Percentiles rank a stretch among this genome's conserved stretches.
phyloP scores from a whole-genome alignment of 495 filamentous ascomycete genomes.

The Astrothelium macrocarpum region DNA sequence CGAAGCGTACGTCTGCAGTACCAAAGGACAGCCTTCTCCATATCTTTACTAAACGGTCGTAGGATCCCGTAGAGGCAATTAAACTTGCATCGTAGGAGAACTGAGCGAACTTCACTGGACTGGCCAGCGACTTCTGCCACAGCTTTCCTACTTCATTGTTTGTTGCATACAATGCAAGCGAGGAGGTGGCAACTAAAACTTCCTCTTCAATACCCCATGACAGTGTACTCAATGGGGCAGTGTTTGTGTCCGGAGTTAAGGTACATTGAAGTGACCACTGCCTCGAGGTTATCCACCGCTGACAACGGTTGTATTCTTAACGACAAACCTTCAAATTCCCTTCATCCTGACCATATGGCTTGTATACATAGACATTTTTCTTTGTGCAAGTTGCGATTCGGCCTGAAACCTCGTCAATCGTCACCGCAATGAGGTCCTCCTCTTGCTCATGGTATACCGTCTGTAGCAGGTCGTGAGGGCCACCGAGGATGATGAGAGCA shows the following conservation, averaged over 20 bases:
- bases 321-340: constrained; percentile 54
- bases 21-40: constrained; percentile 88
- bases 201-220: constrained; percentile 84
- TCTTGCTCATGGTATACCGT: constrained; percentile 82
- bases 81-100: constrained; percentile 80
- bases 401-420: constrained; percentile 69
- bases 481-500: constrained; percentile 71
- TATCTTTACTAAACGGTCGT: constrained; percentile 81
- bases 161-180: constrained; percentile 60
- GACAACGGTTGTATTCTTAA: constrained; percentile 10
- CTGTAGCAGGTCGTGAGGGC: constrained; percentile 67
- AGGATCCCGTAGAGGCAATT: constrained; percentile 69
- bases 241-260: constrained; percentile 33
- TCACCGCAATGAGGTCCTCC: constrained; percentile 57
- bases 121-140: constrained; percentile 69
- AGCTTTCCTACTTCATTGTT: constrained; percentile 39
- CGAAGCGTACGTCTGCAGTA: constrained; percentile 61
- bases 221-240: constrained; percentile 47
- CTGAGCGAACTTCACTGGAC: constrained; percentile 60
- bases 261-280: constrained; percentile 48
- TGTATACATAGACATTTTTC: constrained; percentile 63
- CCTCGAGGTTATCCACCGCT: background rate
- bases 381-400: constrained; percentile 71
- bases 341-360: constrained; percentile 60
- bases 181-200: constrained; percentile 63